phyloP scores from a whole-genome alignment of 31 red algal species.

The Odonthalia washingtoniensis region DNA sequence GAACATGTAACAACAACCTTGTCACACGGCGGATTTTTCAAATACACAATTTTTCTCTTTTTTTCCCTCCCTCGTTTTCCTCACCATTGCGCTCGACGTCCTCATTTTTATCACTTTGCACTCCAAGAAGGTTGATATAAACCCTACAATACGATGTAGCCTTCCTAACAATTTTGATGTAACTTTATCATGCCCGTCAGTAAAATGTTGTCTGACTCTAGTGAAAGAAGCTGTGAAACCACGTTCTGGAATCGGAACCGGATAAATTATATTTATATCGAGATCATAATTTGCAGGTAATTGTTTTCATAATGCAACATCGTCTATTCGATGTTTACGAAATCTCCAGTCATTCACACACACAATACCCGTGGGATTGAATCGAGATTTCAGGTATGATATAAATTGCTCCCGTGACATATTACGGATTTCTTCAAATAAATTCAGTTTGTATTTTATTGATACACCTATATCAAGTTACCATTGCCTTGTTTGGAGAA shows the following conservation, averaged over 20 bases:
- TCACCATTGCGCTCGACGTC: no score
- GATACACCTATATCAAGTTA: background rate
- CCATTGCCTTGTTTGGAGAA: conserved; percentile 56
- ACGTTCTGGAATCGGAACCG: conserved; percentile 32
- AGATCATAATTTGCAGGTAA: conserved; percentile 25
- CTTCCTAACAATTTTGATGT: conserved; percentile 60
- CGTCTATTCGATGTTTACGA: conserved; percentile 60
- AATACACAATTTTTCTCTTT: no score
- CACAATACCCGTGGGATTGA: conserved; percentile 73
- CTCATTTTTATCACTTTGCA: no score
- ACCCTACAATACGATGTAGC: no score
- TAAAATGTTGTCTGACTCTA: conserved; percentile 50
- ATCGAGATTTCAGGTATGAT: conserved; percentile 13
- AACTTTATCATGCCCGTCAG: conserved; percentile 48
- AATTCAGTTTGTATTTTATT: conserved; percentile 35
- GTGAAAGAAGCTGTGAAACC: conserved; percentile 51
- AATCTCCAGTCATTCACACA: conserved; percentile 88
- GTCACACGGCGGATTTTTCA: no score
- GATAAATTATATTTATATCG: conserved; percentile 29
- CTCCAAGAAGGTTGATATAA: no score
- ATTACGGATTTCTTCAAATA: conserved; percentile 70
- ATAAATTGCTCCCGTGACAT: conserved; percentile 74
- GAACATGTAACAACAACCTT: no score
- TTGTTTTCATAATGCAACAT: conserved; percentile 56
- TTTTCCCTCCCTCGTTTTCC: no score